Conservation (phyloP, 2,329 filamentous ascomycete species). For the Beauveria asiatica region DNA sequence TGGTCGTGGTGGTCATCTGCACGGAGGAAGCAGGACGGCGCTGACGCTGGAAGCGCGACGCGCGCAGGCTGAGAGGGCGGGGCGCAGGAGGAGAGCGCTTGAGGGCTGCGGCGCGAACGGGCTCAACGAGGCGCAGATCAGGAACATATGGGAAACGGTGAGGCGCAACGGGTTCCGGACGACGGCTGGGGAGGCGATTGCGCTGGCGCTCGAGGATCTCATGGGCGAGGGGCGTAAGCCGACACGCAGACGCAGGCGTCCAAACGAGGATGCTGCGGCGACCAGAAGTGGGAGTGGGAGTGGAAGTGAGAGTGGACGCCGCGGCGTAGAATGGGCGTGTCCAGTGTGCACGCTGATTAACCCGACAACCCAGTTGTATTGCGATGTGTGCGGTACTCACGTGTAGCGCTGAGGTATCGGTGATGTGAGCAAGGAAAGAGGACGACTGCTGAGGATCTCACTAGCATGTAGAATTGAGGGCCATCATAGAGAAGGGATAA, state of each 20-base stretch:
- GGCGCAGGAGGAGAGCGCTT: constrained; percentile 57
- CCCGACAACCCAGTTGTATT: constrained; percentile 39
- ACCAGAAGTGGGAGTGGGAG: constrained; percentile 2
- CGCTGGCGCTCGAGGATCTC: constrained; percentile 76
- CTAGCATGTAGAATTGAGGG: not conserved
- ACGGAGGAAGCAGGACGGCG: not conserved
- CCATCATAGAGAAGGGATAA: too few relatives aligned
- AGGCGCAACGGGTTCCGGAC: constrained; percentile 70
- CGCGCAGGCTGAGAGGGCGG: constrained; percentile 24
- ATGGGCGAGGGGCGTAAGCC: constrained; percentile 36
- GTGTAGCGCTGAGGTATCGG: not conserved
- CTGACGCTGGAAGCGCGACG: constrained; percentile 1
- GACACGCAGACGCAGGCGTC: not conserved
- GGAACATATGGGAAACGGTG: constrained; percentile 53
- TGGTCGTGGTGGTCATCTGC: constrained; percentile 1
- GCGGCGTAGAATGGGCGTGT: constrained; percentile 40
- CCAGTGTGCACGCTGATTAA: constrained; percentile 50
- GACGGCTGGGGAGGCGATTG: constrained; percentile 78
- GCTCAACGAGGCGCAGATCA: constrained; percentile 56
- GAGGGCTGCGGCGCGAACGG: constrained; percentile 69
- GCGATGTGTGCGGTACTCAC: constrained; percentile 46
- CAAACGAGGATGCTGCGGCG: not conserved
- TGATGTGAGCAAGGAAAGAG: not conserved
- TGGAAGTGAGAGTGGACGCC: not conserved
- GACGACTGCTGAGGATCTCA: not conserved